A percentile compares a stretch with the other conserved stretches of the same genome.
Evolutionary conservation across 1,284 basidiomycete species (phyloP).

Genomic region (Fomitiporia mediterranea): DNA sequence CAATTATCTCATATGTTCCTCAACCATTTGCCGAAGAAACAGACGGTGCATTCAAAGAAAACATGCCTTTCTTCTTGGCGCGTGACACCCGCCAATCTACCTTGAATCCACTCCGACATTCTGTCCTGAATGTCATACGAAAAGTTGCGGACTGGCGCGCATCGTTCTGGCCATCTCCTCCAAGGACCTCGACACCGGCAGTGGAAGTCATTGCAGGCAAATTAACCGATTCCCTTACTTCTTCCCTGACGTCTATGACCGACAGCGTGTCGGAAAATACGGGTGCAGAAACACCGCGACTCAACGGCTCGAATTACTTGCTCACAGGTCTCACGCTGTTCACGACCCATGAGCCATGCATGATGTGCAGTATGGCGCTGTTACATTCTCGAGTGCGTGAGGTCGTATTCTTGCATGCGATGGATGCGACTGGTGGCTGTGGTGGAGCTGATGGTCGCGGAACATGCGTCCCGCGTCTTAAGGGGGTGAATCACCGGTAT

Average conservation of each 20-base stretch:
- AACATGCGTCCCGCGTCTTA: slow-evolving; percentile 66
- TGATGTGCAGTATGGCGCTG: slow-evolving; percentile 94
- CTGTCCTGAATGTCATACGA: slow-evolving; percentile 74
- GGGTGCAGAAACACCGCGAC: slow-evolving; percentile 3
- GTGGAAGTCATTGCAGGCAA: slow-evolving; percentile 11
- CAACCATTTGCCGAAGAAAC: slow-evolving; percentile 45
- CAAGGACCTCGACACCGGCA: slow-evolving; percentile 21
- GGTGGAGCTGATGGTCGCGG: slow-evolving; percentile 42
- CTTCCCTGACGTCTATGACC: background rate
- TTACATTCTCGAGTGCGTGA: slow-evolving; percentile 87
- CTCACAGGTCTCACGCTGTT: slow-evolving; percentile 81
- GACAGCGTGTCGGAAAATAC: background rate
- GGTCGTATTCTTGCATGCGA: slow-evolving; percentile 69
- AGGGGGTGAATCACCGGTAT: slow-evolving; percentile 82
- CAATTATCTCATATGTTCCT: slow-evolving; percentile 74
- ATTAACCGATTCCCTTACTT: background rate
- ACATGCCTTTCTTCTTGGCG: slow-evolving; percentile 46
- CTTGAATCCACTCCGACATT: slow-evolving; percentile 77
- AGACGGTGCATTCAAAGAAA: slow-evolving; percentile 27
- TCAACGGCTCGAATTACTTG: slow-evolving; percentile 77
- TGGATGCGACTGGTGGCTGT: slow-evolving; percentile 72
- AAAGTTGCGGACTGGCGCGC: slow-evolving; percentile 56
- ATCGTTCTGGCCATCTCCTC: slow-evolving; percentile 22
- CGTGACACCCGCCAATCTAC: slow-evolving; percentile 67
- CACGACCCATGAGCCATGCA: slow-evolving; percentile 89